Evolutionary conservation across 768 basidiomycete genomes (phyloP).

Genomic region (Rhodotorula kratochvilovae): DNA sequence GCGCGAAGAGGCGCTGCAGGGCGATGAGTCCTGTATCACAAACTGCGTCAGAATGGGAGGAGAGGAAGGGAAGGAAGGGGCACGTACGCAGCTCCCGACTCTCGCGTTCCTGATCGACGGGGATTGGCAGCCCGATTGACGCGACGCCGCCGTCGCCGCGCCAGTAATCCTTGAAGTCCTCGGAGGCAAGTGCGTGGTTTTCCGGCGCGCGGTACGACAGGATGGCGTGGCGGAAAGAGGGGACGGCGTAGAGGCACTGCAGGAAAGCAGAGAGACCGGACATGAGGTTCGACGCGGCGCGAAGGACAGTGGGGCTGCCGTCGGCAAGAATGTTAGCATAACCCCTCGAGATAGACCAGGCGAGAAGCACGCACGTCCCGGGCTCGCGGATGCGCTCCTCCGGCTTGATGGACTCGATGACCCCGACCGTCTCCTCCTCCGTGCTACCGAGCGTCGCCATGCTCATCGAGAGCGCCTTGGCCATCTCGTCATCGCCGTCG

Average conservation of each 20-base stretch:
- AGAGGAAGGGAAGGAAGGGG: too few relatives aligned
- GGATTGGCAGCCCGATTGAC: not conserved
- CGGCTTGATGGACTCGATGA: not conserved
- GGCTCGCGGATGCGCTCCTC: conserved; percentile 6
- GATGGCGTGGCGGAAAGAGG: conserved; percentile 23
- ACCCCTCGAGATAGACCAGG: too few relatives aligned
- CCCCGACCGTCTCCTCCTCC: not conserved
- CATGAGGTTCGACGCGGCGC: conserved; percentile 15
- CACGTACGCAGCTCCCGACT: not conserved
- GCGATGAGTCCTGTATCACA: conserved; percentile 13
- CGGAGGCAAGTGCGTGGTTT: too few relatives aligned
- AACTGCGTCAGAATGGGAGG: not conserved
- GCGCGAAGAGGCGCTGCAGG: conserved; percentile 28
- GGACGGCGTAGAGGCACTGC: conserved; percentile 23
- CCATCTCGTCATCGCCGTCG: conserved; percentile 22
- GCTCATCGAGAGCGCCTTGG: conserved; percentile 27
- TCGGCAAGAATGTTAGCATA: too few relatives aligned
- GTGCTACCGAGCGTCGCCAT: conserved; percentile 16
- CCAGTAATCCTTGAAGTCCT: conserved; percentile 11
- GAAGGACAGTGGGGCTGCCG: conserved; percentile 14
- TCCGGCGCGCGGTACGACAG: conserved; percentile 10
- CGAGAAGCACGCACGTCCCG: not conserved
- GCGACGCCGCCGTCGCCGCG: not conserved
- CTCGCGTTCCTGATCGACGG: conserved; percentile 6
- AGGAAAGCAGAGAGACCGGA: conserved; percentile 18